Evolutionary conservation across 164 flowering plant species (phyloP), one percentile per base, ranked within the genome.

Genomic region (Euptelea pleiosperma): DNA sequence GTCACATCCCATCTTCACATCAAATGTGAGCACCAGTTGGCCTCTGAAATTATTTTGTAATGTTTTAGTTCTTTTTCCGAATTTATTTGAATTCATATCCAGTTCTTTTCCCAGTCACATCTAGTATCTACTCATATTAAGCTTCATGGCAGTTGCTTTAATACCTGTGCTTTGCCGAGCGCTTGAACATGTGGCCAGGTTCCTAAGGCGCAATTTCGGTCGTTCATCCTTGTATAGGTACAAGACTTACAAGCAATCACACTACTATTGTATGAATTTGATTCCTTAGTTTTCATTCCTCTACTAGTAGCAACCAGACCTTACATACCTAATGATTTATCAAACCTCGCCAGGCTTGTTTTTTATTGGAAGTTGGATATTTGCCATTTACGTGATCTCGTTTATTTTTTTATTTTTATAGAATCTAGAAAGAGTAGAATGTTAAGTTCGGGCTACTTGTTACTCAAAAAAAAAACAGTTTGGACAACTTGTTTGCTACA

Each of bases 171-270:
- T 89, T 34, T 89, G 96, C 57, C 93, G 87, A 60, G 59, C 93
- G 0, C 72, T 89, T 57, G 96, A 89, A 62, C 82, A 71, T 62
- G 87, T 85, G 65, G 93, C 94, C 10, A 91, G 85, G 79, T 91
- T 89, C 67, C 76, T 91, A 22, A 79, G 97, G 69, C 86, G 86
- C 34, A 94, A 91, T 72, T 94, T 91, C 66, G 71, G 70, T 55
- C 81, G 79, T 21, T 84, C 99, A 11, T 71, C 85, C 64, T 74
- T 88, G 71, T 93, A 90, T 82, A 81, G 97, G 99, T 88, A 69
- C 37, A 45, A 4, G 3, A 19, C 2, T 54, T 15, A 25, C 8
- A n/a, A 26, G 28, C 11, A 26, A 7, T 37, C 49, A 1, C n/a
- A 22, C 16, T n/a, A 31, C 50, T 30, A 28, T 65, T 9, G 22